Base-by-base conservation (phyloP, 1,284 basidiomycete species). In the Termitomyces sp. region DNA sequence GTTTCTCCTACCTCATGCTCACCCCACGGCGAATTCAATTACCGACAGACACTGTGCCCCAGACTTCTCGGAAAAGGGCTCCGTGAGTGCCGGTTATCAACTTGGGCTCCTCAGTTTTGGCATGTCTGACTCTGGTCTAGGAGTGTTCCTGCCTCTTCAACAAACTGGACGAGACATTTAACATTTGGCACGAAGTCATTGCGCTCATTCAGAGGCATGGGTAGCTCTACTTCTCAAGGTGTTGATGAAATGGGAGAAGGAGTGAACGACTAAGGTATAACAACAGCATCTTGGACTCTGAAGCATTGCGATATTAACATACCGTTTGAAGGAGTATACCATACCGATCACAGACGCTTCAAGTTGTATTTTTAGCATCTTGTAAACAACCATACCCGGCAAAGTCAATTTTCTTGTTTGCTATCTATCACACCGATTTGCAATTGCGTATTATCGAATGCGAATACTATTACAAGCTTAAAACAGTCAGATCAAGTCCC, bases 11-110 rank as follows among this genome's bases (percentile, higher is more conserved):
- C 60, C 65, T 78, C 55, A 58, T 76, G 58, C 66, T 76, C 61
- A 73, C 75, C 28, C 75, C 76, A 45, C 65, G 65, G 38, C 73
- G 67, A 56, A 67, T 77, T 34, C 71, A 71, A 52, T 64, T 77
- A 31, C 74, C 75, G n/a, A 68, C 66, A 24, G 68, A 74, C 53
- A 43, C 48, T 61, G 62, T 55, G 52, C 52, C 54, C 58, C 61
- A 60, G 41, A 55, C 56, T 50, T 54, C 60, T 60, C 64, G 55
- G 57, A 57, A 55, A 58, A 47, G 56, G 46, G 46, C 48, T 15
- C 49, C 53, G 57, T 64, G 54, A 55, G 66, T 60, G 9, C 12
- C 24, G 19, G 9, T 28, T 26, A 24, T 17, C 39, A 41, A 41
- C n/a, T 15, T 43, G 41, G 41, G 10, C 38, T 43, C 48, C 34